phyloP scores from a whole-genome alignment of 768 basidiomycete species.

The Serendipita sp. region DNA sequence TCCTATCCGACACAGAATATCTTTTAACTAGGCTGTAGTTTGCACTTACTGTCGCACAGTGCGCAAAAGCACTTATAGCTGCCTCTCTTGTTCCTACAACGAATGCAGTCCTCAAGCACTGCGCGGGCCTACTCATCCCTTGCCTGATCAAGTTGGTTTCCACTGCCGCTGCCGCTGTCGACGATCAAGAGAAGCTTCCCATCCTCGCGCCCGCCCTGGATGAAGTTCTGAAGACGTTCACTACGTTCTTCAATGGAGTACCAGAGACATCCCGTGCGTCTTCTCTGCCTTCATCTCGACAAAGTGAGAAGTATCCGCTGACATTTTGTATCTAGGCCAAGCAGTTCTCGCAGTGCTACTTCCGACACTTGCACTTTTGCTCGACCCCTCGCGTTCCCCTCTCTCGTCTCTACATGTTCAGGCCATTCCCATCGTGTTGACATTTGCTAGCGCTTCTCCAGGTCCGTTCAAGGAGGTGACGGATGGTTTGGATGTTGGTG shows the following conservation, averaged over 20 bases:
- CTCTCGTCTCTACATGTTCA: slow-evolving; percentile 34
- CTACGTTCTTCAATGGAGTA: slow-evolving; percentile 40
- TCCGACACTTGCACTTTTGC: slow-evolving; percentile 55
- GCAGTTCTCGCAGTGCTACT: slow-evolving; percentile 53
- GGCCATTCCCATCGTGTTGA: slow-evolving; percentile 49
- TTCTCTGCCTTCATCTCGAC: not conserved
- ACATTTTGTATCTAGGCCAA: slow-evolving; percentile 30
- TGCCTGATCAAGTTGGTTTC: slow-evolving; percentile 69
- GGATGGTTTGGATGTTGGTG: slow-evolving; percentile 38
- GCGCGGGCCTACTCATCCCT: slow-evolving; percentile 55
- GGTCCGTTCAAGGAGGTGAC: slow-evolving; percentile 75
- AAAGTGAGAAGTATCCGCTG: not conserved
- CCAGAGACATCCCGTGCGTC: slow-evolving; percentile 46
- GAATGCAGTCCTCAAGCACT: slow-evolving; percentile 50
- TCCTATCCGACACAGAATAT: not conserved
- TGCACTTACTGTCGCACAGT: slow-evolving; percentile 76
- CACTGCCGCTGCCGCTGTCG: slow-evolving; percentile 43
- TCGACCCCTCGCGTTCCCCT: slow-evolving; percentile 33
- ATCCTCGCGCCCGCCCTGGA: slow-evolving; percentile 43
- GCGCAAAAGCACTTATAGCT: slow-evolving; percentile 65
- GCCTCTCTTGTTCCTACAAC: slow-evolving; percentile 42
- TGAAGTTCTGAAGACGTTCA: slow-evolving; percentile 72
- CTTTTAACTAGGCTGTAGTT: slow-evolving; percentile 28
- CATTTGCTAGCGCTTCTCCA: slow-evolving; percentile 55
- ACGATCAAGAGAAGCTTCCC: slow-evolving; percentile 39